Percentiles rank a stretch among this genome's conserved stretches.
phyloP scores from a whole-genome alignment of 208 protist genomes.

The Leishmania gerbilli region DNA sequence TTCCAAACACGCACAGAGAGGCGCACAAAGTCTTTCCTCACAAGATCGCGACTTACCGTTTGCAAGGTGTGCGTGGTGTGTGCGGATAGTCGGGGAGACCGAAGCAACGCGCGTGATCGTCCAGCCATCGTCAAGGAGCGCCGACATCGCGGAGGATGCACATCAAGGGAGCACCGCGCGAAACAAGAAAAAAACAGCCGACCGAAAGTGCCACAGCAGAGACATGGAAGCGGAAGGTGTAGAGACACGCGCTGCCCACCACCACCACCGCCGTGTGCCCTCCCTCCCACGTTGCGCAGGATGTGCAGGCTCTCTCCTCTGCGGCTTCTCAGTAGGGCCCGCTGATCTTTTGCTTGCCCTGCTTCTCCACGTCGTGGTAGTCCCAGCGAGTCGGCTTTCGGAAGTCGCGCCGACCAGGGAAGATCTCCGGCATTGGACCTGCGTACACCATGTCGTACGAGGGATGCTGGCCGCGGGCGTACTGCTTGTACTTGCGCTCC shows the following conservation, averaged over 20 bases:
- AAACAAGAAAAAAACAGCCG: background rate
- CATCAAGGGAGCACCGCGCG: background rate
- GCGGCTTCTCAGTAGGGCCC: constrained; percentile 67
- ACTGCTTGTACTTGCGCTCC: constrained; percentile 92
- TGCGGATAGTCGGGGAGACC: background rate
- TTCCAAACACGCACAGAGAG: background rate
- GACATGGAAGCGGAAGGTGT: background rate
- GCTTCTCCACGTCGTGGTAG: constrained; percentile 90
- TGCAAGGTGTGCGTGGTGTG: background rate
- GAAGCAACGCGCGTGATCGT: background rate
- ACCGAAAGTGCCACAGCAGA: background rate
- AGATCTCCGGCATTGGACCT: constrained; percentile 92
- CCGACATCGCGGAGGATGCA: background rate
- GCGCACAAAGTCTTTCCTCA: background rate
- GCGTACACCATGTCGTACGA: constrained; percentile 93
- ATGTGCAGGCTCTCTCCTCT: background rate
- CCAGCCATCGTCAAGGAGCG: background rate
- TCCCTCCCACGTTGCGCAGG: background rate
- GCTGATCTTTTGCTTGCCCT: constrained; percentile 86
- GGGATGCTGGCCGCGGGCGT: constrained; percentile 89
- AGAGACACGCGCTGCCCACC: background rate
- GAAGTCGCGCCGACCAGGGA: constrained; percentile 85
- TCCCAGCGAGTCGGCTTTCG: constrained; percentile 90
- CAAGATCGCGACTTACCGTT: background rate
- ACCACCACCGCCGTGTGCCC: background rate